phyloP scores from a whole-genome alignment of 495 filamentous ascomycete species.

The Neurospora sp. region DNA sequence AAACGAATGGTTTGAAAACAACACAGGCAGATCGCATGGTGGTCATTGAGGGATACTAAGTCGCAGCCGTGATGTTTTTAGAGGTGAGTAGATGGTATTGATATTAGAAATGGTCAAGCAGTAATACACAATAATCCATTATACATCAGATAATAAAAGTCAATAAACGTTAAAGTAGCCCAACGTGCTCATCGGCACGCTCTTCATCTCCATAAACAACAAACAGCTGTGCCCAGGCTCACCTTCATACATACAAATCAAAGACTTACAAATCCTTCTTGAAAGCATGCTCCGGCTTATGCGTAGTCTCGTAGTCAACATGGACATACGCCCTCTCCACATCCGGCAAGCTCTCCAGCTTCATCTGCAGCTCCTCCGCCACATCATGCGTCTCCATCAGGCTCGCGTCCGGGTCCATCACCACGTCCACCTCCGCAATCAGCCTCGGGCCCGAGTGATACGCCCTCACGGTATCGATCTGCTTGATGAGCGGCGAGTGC shows the following conservation, averaged over 20 bases:
- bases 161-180: background rate
- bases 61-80: background rate
- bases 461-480: conserved; percentile 88
- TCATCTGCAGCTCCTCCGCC: conserved; percentile 88
- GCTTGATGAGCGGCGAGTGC: conserved; percentile 65
- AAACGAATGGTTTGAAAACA: background rate
- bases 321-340: conserved; percentile 95
- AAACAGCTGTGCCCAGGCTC: background rate
- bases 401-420: conserved; percentile 61
- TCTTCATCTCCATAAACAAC: background rate
- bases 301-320: conserved; percentile 92
- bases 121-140: background rate
- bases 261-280: conserved; percentile 42
- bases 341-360: conserved; percentile 84
- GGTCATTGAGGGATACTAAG: background rate
- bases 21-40: background rate
- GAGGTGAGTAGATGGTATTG: background rate
- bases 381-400: conserved; percentile 83
- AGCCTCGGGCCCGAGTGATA: conserved; percentile 87
- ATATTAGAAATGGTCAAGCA: background rate
- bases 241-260: background rate
- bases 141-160: background rate
- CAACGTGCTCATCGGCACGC: background rate
- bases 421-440: conserved; percentile 83
- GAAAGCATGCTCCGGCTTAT: conserved; percentile 66